Percentiles rank a stretch among this genome's conserved stretches.
Evolutionary conservation across 2,329 filamentous ascomycete species (phyloP).

Genomic region (Calonectria leucothoes): DNA sequence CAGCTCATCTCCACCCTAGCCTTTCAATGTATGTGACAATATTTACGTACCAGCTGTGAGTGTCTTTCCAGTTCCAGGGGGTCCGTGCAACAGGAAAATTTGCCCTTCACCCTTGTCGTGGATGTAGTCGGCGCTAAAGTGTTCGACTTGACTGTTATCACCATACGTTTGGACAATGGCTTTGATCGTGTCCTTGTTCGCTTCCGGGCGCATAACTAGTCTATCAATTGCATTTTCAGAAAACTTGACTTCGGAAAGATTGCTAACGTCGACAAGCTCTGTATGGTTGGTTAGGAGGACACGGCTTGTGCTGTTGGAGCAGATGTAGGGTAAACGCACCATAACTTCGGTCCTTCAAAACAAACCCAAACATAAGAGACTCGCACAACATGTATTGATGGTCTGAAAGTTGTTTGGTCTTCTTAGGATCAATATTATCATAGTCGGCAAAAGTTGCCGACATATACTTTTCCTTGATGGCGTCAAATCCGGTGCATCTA

Average conservation of each 20-base stretch:
- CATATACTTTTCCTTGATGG: background rate
- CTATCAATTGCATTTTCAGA: background rate
- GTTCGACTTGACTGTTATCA: background rate
- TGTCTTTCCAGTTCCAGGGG: background rate
- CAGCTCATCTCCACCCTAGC: no score
- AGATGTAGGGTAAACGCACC: background rate
- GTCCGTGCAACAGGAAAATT: background rate
- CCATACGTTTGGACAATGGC: background rate
- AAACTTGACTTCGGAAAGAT: background rate
- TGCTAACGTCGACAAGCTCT: background rate
- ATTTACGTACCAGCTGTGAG: background rate
- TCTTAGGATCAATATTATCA: background rate
- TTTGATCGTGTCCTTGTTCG: background rate
- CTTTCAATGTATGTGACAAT: no score
- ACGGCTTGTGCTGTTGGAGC: background rate
- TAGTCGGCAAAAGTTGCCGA: background rate
- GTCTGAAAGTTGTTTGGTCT: background rate
- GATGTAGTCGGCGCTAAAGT: background rate
- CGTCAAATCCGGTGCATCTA: background rate
- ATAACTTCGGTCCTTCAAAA: background rate
- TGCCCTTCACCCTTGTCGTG: background rate
- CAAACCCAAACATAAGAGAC: background rate
- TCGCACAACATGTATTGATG: background rate
- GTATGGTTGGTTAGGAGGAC: background rate
- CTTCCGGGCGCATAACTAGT: background rate